Evolutionary conservation across 1,284 basidiomycete genomes (phyloP), one percentile per base, ranked within the genome.

Genomic region (Taiwanofungus camphoratus): DNA sequence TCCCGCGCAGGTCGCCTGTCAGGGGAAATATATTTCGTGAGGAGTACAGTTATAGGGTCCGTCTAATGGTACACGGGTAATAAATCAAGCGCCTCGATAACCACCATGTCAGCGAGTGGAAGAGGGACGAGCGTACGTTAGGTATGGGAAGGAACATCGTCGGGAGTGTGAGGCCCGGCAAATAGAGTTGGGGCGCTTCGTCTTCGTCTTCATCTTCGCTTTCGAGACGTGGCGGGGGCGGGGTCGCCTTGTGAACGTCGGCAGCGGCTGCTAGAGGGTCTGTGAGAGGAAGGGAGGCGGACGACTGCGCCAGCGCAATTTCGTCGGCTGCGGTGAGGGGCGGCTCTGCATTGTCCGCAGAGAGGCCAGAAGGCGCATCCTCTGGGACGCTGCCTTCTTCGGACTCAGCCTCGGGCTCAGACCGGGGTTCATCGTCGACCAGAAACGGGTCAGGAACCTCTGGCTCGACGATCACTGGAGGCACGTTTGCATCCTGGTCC

Each of bases 61-160:
- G 83, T 88, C 87, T 90, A 73, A 56, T 67, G 66, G 63, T 64
- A 50, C 54, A 57, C 36, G 35, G 45, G 42, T 41, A 44, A 50
- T 54, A 54, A 40, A 58, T 42, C 45, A 41, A 49, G 49, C 63
- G 61, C 59, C 68, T 71, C 50, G 66, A 70, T 57, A 81, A 62
- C 77, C 76, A 82, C 77, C 77, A 82, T 13, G 71, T 70, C 35
- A 83, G 65, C 40, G 60, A 56, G 58, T 51, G 62, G 24, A 63
- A 66, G 58, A 74, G 50, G 13, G 61, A 66, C 48, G 66, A 61
- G 67, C 70, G 73, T 74, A 89, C 87, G 67, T 87, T 86, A 38
- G 87, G 87, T 29, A 89, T 82, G 9, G 87, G 87, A 36, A 88
- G 67, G 59, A 90, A 90, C 79, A 89, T 83, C 31, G 79, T 80